Evolutionary conservation across 148 eudicot genomes (phyloP), one percentile per base, ranked within the genome.

Genomic region (Fagopyrum tataricum): DNA sequence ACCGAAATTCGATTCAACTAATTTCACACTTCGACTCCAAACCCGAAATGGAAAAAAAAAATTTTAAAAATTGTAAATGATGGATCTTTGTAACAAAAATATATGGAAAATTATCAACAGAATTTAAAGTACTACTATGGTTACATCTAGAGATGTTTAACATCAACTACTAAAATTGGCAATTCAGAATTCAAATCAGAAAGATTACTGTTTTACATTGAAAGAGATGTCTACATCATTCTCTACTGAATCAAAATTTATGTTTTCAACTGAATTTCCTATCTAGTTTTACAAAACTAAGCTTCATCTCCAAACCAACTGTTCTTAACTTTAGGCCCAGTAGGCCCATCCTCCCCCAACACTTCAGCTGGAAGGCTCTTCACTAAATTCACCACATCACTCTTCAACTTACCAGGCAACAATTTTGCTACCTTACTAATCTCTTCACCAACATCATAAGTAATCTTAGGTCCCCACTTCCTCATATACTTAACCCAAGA

Each of bases 291-390:
- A 23, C 62, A 56, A 20, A 56, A 68, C 23, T 43, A 73, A 4
- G 41, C 49, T 72, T 83, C 86, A 72, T 83, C 86, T 4, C 80
- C 84, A 72, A 81, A 62, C 87, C 86, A 83, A 78, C 70, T 78
- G 31, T 44, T 76, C 67, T 81, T 83, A 47, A 71, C 70, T 46
- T 76, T 83, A n/a, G 84, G 86, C 2, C 86, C 84, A 71, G 69
- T 78, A 6, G 86, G 86, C 2, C 84, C 86, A 26, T 83, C 76
- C 75, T 83, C 86, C 10, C 84, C 84, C 43, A 81, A 31, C 53
- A 83, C 49, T 69, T 83, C 86, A 55, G 64, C 12, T 4, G 86
- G 84, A 74, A 83, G 74, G 64, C 78, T 74, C 74, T 74, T 81
- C 37, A 75, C 23, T 43, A 83, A 47, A 4, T 74, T 74, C 21